Conservation (phyloP, 257 asterid genomes). For the Penstemon eatonii region DNA sequence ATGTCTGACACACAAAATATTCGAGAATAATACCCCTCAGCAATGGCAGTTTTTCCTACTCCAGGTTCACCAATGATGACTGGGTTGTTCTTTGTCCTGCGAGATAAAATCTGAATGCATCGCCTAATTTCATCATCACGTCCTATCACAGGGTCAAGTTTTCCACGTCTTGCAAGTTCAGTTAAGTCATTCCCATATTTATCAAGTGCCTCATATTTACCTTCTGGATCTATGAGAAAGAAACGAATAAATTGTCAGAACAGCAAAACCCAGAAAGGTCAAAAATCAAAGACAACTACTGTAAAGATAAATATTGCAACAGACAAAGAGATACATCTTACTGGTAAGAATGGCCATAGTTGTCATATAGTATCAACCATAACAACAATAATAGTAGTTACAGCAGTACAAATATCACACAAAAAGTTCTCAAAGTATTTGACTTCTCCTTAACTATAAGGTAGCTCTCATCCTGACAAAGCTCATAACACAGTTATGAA, state of each 20-base stretch:
- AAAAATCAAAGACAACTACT: constrained; percentile 2
- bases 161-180: constrained; percentile 94
- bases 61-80: constrained; percentile 99
- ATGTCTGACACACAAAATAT: constrained; percentile 17
- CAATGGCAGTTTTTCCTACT: constrained; percentile 98
- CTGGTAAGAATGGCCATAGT: too few relatives aligned
- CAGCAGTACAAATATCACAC: neutral
- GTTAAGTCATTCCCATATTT: constrained; percentile 94
- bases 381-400: neutral
- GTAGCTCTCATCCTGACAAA: neutral
- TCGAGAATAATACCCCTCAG: constrained; percentile 75
- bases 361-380: too few relatives aligned
- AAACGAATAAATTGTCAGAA: constrained; percentile 11
- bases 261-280: constrained; percentile 11
- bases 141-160: constrained; percentile 96
- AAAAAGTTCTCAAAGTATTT: neutral
- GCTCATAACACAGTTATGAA: too few relatives aligned
- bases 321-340: neutral
- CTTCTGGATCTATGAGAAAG: constrained; percentile 69
- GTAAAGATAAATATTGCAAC: constrained; percentile 3
- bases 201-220: constrained; percentile 88
- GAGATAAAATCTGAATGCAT: constrained; percentile 87
- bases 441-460: neutral
- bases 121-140: constrained; percentile 98
- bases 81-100: constrained; percentile 96